These are phyloP conservation scores for Starmerella etchellsii DNA, from an alignment of 805 yeast genomes.

Conservation along the genomic window DNA sequence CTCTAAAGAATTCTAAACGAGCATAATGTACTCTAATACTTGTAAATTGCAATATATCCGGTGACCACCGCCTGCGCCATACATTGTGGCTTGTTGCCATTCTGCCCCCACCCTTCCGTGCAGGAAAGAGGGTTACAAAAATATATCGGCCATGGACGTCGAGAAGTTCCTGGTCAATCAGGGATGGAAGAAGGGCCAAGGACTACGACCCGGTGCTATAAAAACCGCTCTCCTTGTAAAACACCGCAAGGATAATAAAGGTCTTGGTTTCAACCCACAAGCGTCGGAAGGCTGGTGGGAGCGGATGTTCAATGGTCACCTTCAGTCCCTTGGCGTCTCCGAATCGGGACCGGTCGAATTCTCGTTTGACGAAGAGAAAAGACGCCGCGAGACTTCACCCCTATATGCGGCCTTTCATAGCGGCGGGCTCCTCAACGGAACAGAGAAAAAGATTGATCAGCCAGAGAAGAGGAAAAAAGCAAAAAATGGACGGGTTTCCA, in stretches of 20 bases:
- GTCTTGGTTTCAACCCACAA: conserved; percentile 64
- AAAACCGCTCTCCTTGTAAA: conserved; percentile 76
- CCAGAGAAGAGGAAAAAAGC: background rate
- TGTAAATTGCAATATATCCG: too few relatives aligned
- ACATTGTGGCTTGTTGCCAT: too few relatives aligned
- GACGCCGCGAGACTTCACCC: conserved; percentile 39
- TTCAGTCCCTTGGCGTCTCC: conserved; percentile 57
- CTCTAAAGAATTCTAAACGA: background rate
- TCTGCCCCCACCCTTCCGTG: too few relatives aligned
- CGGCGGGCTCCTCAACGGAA: conserved; percentile 72
- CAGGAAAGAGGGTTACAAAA: too few relatives aligned
- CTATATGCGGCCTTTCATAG: conserved; percentile 74
- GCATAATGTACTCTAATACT: too few relatives aligned
- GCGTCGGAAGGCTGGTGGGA: conserved; percentile 97
- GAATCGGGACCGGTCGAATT: conserved; percentile 34
- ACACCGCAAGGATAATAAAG: conserved; percentile 82
- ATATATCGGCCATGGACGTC: conserved; percentile 76
- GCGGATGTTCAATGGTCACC: conserved; percentile 80
- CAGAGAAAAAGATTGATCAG: conserved; percentile 3
- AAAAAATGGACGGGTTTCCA: conserved; percentile 1
- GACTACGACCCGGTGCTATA: conserved; percentile 64
- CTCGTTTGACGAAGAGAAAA: conserved; percentile 37
- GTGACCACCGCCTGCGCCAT: too few relatives aligned
- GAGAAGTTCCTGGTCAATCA: conserved; percentile 55
- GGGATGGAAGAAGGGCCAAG: conserved; percentile 92